A percentile compares a stretch with the other conserved stretches of the same genome.
phyloP scores from a whole-genome alignment of 352 stramenopile species.

The Phytophthora pluvialis region DNA sequence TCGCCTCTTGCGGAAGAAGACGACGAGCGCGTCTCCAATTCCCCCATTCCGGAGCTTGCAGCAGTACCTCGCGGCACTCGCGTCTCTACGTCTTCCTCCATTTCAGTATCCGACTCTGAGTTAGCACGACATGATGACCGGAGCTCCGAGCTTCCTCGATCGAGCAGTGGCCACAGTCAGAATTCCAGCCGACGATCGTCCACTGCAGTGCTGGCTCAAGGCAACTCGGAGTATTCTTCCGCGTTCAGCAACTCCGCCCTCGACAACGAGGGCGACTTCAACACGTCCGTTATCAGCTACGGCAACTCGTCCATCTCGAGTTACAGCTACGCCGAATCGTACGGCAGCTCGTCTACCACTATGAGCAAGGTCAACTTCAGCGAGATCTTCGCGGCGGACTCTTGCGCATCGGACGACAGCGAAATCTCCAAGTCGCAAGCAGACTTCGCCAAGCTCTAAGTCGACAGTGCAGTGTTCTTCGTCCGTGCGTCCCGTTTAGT shows the following conservation, averaged over 20 bases:
- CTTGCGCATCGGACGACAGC: constrained; percentile 45
- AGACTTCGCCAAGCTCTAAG: constrained; percentile 68
- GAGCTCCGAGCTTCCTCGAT: constrained; percentile 23
- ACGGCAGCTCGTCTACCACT: constrained; percentile 55
- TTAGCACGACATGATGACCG: constrained; percentile 38
- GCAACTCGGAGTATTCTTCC: constrained; percentile 42
- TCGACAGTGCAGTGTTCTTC: constrained; percentile 12
- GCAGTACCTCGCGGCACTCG: constrained; percentile 36
- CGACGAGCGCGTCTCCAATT: constrained; percentile 39
- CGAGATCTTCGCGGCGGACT: constrained; percentile 55
- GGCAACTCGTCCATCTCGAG: constrained; percentile 40
- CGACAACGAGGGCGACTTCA: constrained; percentile 29
- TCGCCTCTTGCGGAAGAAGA: constrained; percentile 39
- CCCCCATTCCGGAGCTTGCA: constrained; percentile 54
- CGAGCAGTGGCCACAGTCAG: constrained; percentile 16
- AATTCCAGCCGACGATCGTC: constrained; percentile 52
- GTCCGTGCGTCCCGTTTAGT: constrained; percentile 28
- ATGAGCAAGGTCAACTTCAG: constrained; percentile 79
- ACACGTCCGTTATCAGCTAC: constrained; percentile 34
- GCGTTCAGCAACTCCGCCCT: constrained; percentile 33
- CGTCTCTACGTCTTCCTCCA: constrained; percentile 58
- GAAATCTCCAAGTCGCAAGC: constrained; percentile 44
- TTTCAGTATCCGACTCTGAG: constrained; percentile 46
- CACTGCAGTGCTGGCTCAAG: constrained; percentile 43
- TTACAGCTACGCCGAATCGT: constrained; percentile 50